Evolutionary conservation across 164 flowering plant species (phyloP), one percentile per base, ranked within the genome.

Genomic region (Paratinospora sagittata): DNA sequence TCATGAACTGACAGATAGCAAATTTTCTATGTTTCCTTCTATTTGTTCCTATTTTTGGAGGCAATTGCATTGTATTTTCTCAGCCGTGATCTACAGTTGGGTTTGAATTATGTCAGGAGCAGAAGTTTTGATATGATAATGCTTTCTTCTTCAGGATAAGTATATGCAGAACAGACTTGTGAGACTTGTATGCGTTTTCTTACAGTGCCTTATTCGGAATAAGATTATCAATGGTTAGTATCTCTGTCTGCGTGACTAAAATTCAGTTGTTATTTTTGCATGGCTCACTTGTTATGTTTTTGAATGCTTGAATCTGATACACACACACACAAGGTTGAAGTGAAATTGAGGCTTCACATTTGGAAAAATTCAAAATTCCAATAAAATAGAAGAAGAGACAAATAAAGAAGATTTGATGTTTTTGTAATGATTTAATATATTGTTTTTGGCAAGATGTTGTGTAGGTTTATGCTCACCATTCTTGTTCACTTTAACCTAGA

Each of bases 91-190:
- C 47, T 43, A 43, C 47, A 43, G 61, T 55, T 55, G 61, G 61
- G 24, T 21, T 9, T 8, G 3, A 55, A 21, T 21, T 55, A 55
- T 19, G 8, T 55, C 61, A 19, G 21, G 61, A 19, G 23, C 61
- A 55, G n/a, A 21, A 55, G 26, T 19, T 55, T 78, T 58, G 67
- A 9, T 43, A 58, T 60, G 30, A n/a, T 26, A 9, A 2, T 41
- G 19, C n/a, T 4, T 63, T 24, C 43, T 70, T 61, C 76, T 39
- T 5, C 93, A 94, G 97, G 98, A 95, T 74, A 90, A 88, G 77
- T 95, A 92, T 83, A 92, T 92, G 98, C 98, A 92, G 84, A 95
- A 90, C 86, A 85, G 98, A 80, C 89, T 92, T 55, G 99, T 92
- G 66, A 87, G 99, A 69, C 92, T 95, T 69, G 97, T 95, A 5